Evolutionary conservation across 129 eudicot species (phyloP).

Genomic region (Scalesia atractyloides): DNA sequence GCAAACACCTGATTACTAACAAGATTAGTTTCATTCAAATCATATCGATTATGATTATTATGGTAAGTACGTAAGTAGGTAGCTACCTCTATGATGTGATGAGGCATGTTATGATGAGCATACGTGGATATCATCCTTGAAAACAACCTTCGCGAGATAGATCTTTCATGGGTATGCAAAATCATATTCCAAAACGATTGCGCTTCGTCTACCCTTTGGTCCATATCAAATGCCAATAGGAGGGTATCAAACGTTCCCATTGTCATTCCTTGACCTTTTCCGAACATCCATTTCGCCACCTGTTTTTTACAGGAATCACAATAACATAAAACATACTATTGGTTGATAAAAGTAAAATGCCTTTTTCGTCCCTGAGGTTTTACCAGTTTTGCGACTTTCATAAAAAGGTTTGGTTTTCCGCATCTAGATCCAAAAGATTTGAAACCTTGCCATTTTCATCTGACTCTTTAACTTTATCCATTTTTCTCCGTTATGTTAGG

Average conservation of each 20-base stretch:
- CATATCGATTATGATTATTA: not conserved
- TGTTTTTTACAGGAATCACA: constrained; percentile 4
- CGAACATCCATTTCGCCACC: constrained; percentile 98
- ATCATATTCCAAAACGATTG: constrained; percentile 87
- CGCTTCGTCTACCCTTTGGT: constrained; percentile 77
- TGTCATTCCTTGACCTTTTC: constrained; percentile 98
- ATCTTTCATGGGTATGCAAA: constrained; percentile 79
- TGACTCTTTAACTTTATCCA: too few relatives aligned
- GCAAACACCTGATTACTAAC: constrained; percentile 69
- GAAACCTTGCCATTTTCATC: too few relatives aligned
- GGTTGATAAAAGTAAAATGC: too few relatives aligned
- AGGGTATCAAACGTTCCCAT: constrained; percentile 91
- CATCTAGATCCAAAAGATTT: too few relatives aligned
- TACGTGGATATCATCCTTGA: constrained; percentile 68
- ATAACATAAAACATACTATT: too few relatives aligned
- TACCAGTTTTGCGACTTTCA: too few relatives aligned
- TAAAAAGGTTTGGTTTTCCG: too few relatives aligned
- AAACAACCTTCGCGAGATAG: constrained; percentile 71
- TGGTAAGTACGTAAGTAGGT: constrained; percentile 15
- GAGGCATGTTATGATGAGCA: constrained; percentile 60
- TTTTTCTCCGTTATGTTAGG: too few relatives aligned
- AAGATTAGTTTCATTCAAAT: constrained; percentile 9
- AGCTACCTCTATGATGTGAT: constrained; percentile 58
- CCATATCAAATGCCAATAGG: constrained; percentile 83
- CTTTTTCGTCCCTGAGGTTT: too few relatives aligned